phyloP scores from a whole-genome alignment of 2,329 filamentous ascomycete species.

The Sordariomycetes sp. region DNA sequence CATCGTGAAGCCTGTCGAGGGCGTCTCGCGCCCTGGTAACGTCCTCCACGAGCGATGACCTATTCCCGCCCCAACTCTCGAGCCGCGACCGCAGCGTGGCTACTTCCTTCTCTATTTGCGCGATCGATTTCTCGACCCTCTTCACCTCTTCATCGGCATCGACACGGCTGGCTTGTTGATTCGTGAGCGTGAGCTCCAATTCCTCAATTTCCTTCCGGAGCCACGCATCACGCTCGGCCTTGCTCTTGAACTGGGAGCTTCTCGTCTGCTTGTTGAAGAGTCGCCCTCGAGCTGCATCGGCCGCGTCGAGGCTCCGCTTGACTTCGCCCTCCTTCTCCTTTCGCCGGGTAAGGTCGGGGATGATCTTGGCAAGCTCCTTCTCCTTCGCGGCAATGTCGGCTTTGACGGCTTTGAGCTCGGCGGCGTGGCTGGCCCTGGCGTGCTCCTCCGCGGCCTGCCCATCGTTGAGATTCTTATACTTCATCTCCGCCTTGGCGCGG shows the following conservation, averaged over 20 bases:
- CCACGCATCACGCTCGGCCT: constrained; percentile 76
- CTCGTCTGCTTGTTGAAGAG: constrained; percentile 88
- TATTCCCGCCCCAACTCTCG: constrained; percentile 65
- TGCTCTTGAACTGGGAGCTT: constrained; percentile 75
- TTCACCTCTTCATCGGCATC: constrained; percentile 75
- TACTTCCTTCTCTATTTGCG: constrained; percentile 59
- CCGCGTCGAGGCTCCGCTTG: constrained; percentile 59
- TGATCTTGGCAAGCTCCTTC: constrained; percentile 57
- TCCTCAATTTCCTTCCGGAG: constrained; percentile 71
- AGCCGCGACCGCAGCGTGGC: constrained; percentile 56
- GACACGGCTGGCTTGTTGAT: constrained; percentile 71
- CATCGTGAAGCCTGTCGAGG: constrained; percentile 68
- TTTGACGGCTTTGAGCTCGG: constrained; percentile 60
- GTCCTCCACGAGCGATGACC: constrained; percentile 59
- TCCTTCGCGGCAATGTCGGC: constrained; percentile 65
- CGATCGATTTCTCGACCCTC: constrained; percentile 57
- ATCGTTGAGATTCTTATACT: constrained; percentile 70
- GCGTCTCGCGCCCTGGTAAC: constrained; percentile 66
- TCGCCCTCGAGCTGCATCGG: constrained; percentile 61
- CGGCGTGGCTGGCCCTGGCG: constrained; percentile 55
- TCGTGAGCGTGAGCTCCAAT: constrained; percentile 60
- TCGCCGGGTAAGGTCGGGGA: constrained; percentile 62
- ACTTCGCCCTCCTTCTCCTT: constrained; percentile 61
- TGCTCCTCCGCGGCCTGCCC: constrained; percentile 69
- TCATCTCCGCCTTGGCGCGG: constrained; percentile 76